Evolutionary conservation across 2,329 filamentous ascomycete species (phyloP).

Genomic region (Colletotrichum phormii): DNA sequence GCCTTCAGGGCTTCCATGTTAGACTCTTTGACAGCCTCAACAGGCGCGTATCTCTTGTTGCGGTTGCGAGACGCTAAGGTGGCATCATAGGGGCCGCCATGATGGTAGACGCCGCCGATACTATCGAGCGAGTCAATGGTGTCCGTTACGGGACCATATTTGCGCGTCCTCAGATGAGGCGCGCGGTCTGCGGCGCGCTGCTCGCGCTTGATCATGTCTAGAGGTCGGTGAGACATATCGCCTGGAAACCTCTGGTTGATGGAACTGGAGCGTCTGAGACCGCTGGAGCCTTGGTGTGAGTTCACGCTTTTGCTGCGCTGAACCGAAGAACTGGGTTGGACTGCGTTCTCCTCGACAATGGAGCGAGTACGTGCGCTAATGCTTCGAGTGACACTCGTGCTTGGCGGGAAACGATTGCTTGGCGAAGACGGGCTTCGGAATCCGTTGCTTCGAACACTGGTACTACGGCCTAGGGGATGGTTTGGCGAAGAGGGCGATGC

Average conservation of each 20-base stretch:
- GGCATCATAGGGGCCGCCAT: conserved; percentile 91
- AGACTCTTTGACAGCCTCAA: conserved; percentile 79
- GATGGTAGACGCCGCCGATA: conserved; percentile 79
- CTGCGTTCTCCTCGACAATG: conserved; percentile 9
- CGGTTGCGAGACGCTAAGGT: conserved; percentile 80
- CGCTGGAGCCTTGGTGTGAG: conserved; percentile 17
- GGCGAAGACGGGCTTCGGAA: conserved; percentile 41
- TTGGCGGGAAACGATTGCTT: conserved; percentile 38
- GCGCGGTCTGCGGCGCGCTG: conserved; percentile 73
- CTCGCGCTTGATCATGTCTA: conserved; percentile 74
- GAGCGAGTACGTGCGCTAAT: conserved; percentile 37
- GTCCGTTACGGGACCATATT: conserved; percentile 77
- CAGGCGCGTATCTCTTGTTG: conserved; percentile 71
- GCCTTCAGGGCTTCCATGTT: conserved; percentile 84
- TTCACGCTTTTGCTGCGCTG: conserved; percentile 35
- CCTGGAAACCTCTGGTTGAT: conserved; percentile 70
- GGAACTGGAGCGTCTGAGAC: conserved; percentile 51
- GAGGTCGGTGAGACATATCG: conserved; percentile 73
- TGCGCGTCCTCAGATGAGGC: conserved; percentile 74
- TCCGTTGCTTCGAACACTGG: conserved; percentile 43
- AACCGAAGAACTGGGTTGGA: neutral
- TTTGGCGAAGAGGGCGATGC: conserved; percentile 38
- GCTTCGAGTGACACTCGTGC: conserved; percentile 49
- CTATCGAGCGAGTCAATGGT: conserved; percentile 84
- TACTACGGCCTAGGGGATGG: conserved; percentile 36